Base-by-base conservation (phyloP, 2,329 filamentous ascomycete genomes). In the Emmonsiellopsis sp. region DNA sequence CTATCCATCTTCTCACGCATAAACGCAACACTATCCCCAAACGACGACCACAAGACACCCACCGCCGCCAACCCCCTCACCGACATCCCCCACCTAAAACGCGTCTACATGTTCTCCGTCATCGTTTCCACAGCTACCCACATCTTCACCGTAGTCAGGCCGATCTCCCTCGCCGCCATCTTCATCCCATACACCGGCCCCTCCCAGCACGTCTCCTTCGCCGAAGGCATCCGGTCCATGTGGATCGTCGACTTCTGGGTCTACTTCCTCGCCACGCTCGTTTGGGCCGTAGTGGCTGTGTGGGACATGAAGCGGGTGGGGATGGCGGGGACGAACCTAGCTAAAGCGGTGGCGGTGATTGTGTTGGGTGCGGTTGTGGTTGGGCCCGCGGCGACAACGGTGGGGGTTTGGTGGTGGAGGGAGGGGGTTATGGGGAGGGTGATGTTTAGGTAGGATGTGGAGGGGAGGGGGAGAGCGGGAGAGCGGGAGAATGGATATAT, bases 281-380 rank as follows among this genome's bases (percentile, higher is more conserved):
- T 37, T 4, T 47, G 45, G 45, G 16, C 3, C 9, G 8, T 37
- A 13, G 13, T 47, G 15, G 45, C 31, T 10, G 32, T 47, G 31
- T 47, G 45, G 45, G 45, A 47, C 11, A 47, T 47, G 45, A 37
- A 47, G 16, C 45, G 45, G 4, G 45, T 47, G 31, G 45, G 32
- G 7, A 47, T 30, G 45, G 30, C 45, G 35, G 15, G 32, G 15
- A 32, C 35, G 16, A 16, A 37, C 7, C 15, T 47, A 7, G 9
- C 30, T 15, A 15, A 15, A 32, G 45, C 32, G 10, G 9, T 16
- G 8, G 32, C 2, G 9, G 31, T 11, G 1, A 13, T 47, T 37
- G 5, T 37, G 3, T 16, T 47, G 13, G 45, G 45, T 5, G 20
- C n/a, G n/a, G 15, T 37, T 11, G 13, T 16, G n/a, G 31, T 47